Evolutionary conservation across 371 early-diverging fungal genomes (phyloP), one percentile per base, ranked within the genome.

Genomic region (Mucor racemosus): DNA sequence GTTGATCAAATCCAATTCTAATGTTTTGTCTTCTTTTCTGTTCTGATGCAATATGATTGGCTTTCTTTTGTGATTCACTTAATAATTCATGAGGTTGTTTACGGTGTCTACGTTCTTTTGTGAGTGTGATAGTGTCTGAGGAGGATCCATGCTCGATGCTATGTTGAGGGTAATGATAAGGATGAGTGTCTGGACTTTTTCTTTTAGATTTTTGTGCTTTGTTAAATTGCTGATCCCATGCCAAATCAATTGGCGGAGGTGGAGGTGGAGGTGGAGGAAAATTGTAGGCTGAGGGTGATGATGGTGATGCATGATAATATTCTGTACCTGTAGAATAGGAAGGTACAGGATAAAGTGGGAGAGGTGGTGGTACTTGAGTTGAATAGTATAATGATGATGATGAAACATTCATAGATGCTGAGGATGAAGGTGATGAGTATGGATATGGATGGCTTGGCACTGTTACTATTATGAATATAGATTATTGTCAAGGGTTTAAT

Each of bases 1-100:
- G 86, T 75, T 90, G 83, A 68, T 90, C 90, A 77, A 93, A 93
- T 17, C 94, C 94, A 35, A 79, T 74, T 26, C 91, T 82, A 69
- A 95, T 95, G 68, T 91, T 92, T 33, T 89, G 87, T 38, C 96
- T 80, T 65, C 96, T 87, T 72, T 93, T 91, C 72, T 95, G 92
- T 73, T 95, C 96, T 6, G 91, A 91, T 5, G 91, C 93, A 71
- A 97, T 96, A 78, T 97, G 97, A 76, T 96, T 97, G 7, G 92
- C 89, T 58, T 91, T 88, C 73, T 96, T 96, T 68, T 96, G 93
- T 10, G 88, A 88, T 63, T 93, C 94, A 0, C 95, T 91, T 67
- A 96, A 76, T 10, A 94, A 82, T 69, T 94, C 91, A 50, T 78
- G 79, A 5, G 72, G 73, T 36, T 75, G 71, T 42, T 78, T 78